Percentiles rank a stretch among this genome's conserved stretches.
Evolutionary conservation across 2,329 filamentous ascomycete genomes (phyloP).

Genomic region (Pseudomassariella vexata): DNA sequence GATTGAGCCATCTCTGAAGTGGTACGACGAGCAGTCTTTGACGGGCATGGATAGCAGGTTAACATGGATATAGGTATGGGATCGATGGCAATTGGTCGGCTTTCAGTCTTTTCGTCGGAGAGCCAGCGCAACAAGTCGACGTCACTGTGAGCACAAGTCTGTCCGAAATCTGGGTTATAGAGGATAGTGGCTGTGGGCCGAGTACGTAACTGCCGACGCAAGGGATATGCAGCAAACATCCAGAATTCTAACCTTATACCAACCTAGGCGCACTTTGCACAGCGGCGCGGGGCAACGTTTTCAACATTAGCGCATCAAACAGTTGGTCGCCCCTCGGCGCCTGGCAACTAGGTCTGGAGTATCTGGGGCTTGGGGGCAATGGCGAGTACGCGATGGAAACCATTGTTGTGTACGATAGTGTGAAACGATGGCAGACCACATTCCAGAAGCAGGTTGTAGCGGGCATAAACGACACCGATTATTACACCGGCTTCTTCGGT

Average conservation of each 20-base stretch:
- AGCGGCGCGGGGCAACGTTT: conserved; percentile 52
- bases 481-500: conserved; percentile 50
- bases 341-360: conserved; percentile 54
- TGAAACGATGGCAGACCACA: conserved; percentile 29
- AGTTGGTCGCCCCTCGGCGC: conserved; percentile 55
- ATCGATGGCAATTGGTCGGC: conserved; percentile 67
- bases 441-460: conserved; percentile 43
- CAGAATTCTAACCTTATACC: neutral
- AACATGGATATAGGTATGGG: conserved; percentile 22
- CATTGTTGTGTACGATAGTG: conserved; percentile 33
- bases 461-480: conserved; percentile 49
- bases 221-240: no score
- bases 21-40: conserved; percentile 14
- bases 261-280: conserved; percentile 43
- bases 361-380: conserved; percentile 54
- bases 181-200: conserved; percentile 47
- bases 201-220: conserved; percentile 32
- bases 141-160: conserved; percentile 60
- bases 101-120: conserved; percentile 47
- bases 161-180: conserved; percentile 67
- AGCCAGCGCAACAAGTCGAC: conserved; percentile 44
- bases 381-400: conserved; percentile 58
- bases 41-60: conserved; percentile 10
- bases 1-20: conserved; percentile 25
- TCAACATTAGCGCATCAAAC: conserved; percentile 44